These are phyloP conservation scores for Lagerstroemia speciosa DNA, from an alignment of 345 rosid genomes.

Conservation along the genomic window DNA sequence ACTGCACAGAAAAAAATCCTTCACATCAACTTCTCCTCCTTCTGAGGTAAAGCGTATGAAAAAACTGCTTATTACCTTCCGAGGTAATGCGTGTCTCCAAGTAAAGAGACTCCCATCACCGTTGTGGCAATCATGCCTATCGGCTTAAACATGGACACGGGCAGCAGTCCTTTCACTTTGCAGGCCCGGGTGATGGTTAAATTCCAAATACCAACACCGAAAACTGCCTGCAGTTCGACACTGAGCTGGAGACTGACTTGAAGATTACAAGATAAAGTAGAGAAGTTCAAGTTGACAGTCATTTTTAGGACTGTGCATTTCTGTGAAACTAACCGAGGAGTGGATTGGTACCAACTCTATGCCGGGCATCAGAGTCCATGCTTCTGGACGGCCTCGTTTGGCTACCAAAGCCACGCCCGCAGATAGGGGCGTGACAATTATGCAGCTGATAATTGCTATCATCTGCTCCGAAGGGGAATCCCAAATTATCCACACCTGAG, in stretches of 20 bases:
- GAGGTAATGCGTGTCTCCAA: constrained; percentile 11
- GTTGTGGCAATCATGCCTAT: constrained; percentile 8
- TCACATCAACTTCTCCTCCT: neutral
- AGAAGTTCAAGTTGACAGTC: neutral
- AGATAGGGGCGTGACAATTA: constrained; percentile 19
- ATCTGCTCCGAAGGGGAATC: constrained; percentile 26
- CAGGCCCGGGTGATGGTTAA: constrained; percentile 5
- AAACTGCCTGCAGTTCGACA: constrained; percentile 7
- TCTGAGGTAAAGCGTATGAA: neutral
- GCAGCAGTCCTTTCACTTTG: constrained; percentile 11
- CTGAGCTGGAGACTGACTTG: neutral
- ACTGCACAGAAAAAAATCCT: constrained; percentile 14
- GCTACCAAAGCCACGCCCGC: constrained; percentile 16
- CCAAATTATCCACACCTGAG: constrained; percentile 22
- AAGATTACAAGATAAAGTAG: neutral
- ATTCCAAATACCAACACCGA: constrained; percentile 4
- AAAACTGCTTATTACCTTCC: constrained; percentile 8
- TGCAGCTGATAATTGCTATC: constrained; percentile 14
- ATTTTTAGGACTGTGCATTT: neutral
- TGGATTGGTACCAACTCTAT: constrained; percentile 19
- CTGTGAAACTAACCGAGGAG: constrained; percentile 16
- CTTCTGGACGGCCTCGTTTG: constrained; percentile 22
- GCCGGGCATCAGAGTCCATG: constrained; percentile 32
- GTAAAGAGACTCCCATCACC: constrained; percentile 12
- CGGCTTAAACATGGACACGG: constrained; percentile 13